Evolutionary conservation across 2,329 filamentous ascomycete species (phyloP).

Genomic region (Botrytis cinerea): DNA sequence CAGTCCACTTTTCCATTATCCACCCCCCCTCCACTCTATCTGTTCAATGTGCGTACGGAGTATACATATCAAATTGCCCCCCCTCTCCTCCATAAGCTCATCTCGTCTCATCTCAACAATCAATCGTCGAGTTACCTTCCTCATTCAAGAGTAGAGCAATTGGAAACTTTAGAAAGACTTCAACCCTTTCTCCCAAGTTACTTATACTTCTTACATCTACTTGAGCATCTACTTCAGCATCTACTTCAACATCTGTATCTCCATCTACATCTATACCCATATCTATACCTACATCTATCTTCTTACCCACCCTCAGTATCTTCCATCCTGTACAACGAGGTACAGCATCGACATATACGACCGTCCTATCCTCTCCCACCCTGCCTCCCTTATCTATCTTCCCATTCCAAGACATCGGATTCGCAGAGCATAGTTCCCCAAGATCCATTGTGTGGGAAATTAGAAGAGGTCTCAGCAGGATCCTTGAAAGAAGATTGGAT

Average conservation of each 20-base stretch:
- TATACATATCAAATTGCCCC: conserved; percentile 16
- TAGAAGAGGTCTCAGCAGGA: not conserved
- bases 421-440: not conserved
- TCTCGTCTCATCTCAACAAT: not conserved
- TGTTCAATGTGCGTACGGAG: not conserved
- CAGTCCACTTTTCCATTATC: not conserved
- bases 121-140: not conserved
- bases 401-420: not conserved
- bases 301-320: not conserved
- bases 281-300: too few species aligned
- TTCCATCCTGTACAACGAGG: not conserved
- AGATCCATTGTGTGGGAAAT: not conserved
- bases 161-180: not conserved
- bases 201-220: not conserved
- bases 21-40: conserved; percentile 13
- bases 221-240: not conserved
- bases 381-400: conserved; percentile 6
- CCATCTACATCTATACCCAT: not conserved
- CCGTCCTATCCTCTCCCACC: not conserved
- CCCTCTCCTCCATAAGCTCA: not conserved
- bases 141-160: not conserved
- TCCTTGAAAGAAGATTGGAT: conserved; percentile 5
- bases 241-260: not conserved
- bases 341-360: conserved; percentile 4
- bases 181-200: conserved; percentile 18